Evolutionary conservation across 768 basidiomycete genomes (phyloP).

Genomic region (Boletellus emodensis): DNA sequence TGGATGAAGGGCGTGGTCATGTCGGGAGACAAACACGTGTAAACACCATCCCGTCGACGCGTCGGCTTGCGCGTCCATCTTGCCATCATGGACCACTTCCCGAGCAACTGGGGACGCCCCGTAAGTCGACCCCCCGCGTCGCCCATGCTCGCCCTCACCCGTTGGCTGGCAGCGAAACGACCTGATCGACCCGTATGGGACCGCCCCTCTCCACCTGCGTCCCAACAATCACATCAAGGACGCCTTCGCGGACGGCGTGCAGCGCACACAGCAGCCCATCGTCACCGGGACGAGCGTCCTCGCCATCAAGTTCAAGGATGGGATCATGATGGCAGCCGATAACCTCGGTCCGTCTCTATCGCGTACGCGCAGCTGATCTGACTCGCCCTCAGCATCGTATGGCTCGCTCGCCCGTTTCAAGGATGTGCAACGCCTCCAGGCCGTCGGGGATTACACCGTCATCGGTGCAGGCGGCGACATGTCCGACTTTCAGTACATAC

Average conservation of each 20-base stretch:
- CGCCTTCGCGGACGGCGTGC: constrained; percentile 59
- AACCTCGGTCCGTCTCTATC: constrained; percentile 68
- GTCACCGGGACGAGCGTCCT: constrained; percentile 97
- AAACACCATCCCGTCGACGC: constrained; percentile 19
- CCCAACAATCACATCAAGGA: constrained; percentile 48
- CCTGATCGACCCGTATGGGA: constrained; percentile 67
- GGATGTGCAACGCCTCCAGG: constrained; percentile 83
- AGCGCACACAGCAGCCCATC: constrained; percentile 89
- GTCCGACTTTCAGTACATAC: constrained; percentile 95
- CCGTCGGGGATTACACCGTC: constrained; percentile 79
- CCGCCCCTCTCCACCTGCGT: constrained; percentile 69
- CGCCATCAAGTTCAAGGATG: constrained; percentile 91
- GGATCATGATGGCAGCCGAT: constrained; percentile 98
- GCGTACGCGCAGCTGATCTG: not conserved
- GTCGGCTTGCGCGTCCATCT: constrained; percentile 22
- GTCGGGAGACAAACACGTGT: constrained; percentile 9
- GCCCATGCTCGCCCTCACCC: not conserved
- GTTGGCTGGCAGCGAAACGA: constrained; percentile 59
- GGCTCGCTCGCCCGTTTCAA: constrained; percentile 97
- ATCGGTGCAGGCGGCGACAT: constrained; percentile 95
- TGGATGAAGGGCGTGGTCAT: constrained; percentile 31
- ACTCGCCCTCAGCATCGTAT: constrained; percentile 67
- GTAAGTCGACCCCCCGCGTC: constrained; percentile 37
- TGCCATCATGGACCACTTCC: constrained; percentile 71
- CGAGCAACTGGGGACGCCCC: constrained; percentile 79